phyloP scores from a whole-genome alignment of 2,329 filamentous ascomycete species.

The Trichoderma oligosporum region DNA sequence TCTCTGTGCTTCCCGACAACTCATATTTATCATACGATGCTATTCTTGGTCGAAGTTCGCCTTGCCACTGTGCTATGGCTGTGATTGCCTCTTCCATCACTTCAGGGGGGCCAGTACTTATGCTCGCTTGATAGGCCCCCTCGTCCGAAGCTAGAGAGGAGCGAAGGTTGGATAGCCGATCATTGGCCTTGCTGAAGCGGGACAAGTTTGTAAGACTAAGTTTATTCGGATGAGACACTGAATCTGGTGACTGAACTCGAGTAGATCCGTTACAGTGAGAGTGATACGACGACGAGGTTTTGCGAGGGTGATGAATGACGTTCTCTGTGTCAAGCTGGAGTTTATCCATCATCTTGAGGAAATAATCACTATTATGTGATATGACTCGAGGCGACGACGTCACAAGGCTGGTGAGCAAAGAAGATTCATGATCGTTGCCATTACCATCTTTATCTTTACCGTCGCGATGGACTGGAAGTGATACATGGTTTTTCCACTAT shows the following conservation, averaged over 20 bases:
- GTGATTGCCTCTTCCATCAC: slow-evolving; percentile 27
- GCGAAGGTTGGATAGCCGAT: slow-evolving; percentile 30
- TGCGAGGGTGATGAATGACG: slow-evolving; percentile 22
- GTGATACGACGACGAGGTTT: slow-evolving; percentile 33
- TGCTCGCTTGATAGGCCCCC: slow-evolving; percentile 12
- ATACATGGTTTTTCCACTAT: slow-evolving; percentile 10
- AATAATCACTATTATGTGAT: slow-evolving; percentile 16
- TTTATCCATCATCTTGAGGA: slow-evolving; percentile 23
- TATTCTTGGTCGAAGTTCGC: slow-evolving; percentile 21
- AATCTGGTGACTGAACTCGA: slow-evolving; percentile 30
- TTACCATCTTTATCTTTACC: not conserved
- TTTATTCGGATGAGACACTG: slow-evolving; percentile 22
- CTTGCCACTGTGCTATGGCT: slow-evolving; percentile 29
- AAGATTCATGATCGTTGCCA: not conserved
- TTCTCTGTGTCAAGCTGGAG: slow-evolving; percentile 17
- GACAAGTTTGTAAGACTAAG: slow-evolving; percentile 31
- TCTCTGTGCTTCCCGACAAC: slow-evolving; percentile 28
- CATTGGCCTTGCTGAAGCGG: slow-evolving; percentile 30
- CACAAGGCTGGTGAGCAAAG: slow-evolving; percentile 14
- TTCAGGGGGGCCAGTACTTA: slow-evolving; percentile 23
- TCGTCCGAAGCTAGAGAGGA: slow-evolving; percentile 22
- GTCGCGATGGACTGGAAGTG: not conserved
- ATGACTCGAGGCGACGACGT: not conserved
- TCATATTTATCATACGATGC: slow-evolving; percentile 29
- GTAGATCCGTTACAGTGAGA: slow-evolving; percentile 24